phyloP scores from a whole-genome alignment of 495 filamentous ascomycete genomes.

The Usnea hakonensis region DNA sequence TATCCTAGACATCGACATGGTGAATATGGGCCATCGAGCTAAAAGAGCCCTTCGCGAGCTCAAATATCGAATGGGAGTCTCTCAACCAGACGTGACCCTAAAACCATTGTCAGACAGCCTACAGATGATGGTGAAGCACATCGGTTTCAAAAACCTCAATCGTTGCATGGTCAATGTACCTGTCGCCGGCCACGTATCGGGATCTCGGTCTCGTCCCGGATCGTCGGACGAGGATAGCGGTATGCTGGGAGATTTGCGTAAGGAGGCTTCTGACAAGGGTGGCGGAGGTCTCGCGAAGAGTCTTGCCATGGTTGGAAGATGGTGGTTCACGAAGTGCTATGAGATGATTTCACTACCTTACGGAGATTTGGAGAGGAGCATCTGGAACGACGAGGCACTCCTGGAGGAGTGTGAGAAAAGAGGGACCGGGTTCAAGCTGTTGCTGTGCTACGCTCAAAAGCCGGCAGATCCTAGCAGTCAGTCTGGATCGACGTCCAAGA shows the following conservation, averaged over 20 bases:
- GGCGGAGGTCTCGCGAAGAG: slow-evolving; percentile 85
- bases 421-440: slow-evolving; percentile 78
- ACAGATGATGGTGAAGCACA: slow-evolving; percentile 62
- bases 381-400: slow-evolving; percentile 72
- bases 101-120: slow-evolving; percentile 72
- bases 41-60: slow-evolving; percentile 68
- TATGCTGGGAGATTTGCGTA: slow-evolving; percentile 63
- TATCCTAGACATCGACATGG: slow-evolving; percentile 75
- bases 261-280: slow-evolving; percentile 49
- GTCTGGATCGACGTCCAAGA: slow-evolving; percentile 2
- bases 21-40: slow-evolving; percentile 74
- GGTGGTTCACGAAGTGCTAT: slow-evolving; percentile 95
- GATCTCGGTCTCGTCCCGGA: slow-evolving; percentile 29
- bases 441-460: slow-evolving; percentile 88
- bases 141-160: slow-evolving; percentile 78
- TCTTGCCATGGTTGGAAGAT: slow-evolving; percentile 83
- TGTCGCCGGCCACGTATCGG: slow-evolving; percentile 61
- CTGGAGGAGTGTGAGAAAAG: slow-evolving; percentile 79
- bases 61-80: slow-evolving; percentile 65
- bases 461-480: slow-evolving; percentile 33
- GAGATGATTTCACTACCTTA: slow-evolving; percentile 56
- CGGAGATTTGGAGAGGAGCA: slow-evolving; percentile 49
- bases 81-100: slow-evolving; percentile 55
- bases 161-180: slow-evolving; percentile 85
- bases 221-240: slow-evolving; percentile 42